Percentiles rank a stretch among this genome's conserved stretches.
These are phyloP conservation scores for Saccharum officinarum DNA, from an alignment of 176 grass and related monocot species.

Conservation along the genomic window DNA sequence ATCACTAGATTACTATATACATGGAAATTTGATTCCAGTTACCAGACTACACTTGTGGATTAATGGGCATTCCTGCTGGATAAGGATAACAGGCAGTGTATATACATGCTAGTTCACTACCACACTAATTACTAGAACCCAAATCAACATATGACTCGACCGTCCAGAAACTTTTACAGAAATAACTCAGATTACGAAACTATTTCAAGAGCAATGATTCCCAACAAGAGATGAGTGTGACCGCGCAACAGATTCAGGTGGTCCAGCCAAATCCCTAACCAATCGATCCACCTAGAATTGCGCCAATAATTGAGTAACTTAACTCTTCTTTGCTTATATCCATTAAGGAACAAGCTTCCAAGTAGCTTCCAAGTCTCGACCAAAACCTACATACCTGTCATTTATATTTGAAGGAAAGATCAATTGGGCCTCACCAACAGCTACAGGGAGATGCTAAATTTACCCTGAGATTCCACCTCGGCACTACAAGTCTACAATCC, in stretches of 20 bases:
- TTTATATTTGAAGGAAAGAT: background rate
- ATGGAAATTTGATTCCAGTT: background rate
- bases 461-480: background rate
- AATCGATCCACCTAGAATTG: conserved; percentile 17
- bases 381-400: background rate
- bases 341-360: conserved; percentile 12
- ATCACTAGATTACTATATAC: background rate
- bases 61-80: conserved; percentile 6
- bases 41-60: background rate
- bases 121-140: background rate
- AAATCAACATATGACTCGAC: background rate
- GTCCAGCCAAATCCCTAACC: background rate
- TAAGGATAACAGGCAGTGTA: background rate
- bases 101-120: conserved; percentile 6
- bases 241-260: conserved; percentile 20
- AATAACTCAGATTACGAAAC: background rate
- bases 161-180: background rate
- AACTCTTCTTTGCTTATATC: conserved; percentile 16
- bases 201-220: conserved; percentile 9
- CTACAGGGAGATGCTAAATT: background rate
- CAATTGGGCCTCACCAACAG: background rate
- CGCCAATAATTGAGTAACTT: background rate
- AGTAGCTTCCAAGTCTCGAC: conserved; percentile 12
- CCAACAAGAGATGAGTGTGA: conserved; percentile 12
- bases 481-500: background rate